Conservation (phyloP, 208 protist species). For the Vickermania ingenoplastis region DNA sequence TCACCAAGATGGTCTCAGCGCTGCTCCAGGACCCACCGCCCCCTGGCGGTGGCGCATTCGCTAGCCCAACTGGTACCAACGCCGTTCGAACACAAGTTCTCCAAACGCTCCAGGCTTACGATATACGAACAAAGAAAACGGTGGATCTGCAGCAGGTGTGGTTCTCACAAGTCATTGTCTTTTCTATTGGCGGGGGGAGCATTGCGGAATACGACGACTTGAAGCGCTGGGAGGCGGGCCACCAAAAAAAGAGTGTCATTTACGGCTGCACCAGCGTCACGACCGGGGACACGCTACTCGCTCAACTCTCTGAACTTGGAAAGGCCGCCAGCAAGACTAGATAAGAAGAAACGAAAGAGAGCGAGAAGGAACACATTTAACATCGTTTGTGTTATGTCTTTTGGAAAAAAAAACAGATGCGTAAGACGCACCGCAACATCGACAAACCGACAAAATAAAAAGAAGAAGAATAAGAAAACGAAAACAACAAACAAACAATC, state of each 20-base stretch:
- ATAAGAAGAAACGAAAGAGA: neutral
- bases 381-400: neutral
- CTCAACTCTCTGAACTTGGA: constrained; percentile 50
- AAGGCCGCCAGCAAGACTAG: neutral
- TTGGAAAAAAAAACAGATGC: no score
- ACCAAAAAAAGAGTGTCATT: constrained; percentile 63
- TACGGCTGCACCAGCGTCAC: constrained; percentile 82
- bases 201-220: constrained; percentile 86
- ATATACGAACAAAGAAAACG: constrained; percentile 53
- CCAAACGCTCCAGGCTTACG: constrained; percentile 58
- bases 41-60: neutral
- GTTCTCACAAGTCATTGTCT: constrained; percentile 85
- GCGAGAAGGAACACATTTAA: neutral
- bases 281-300: constrained; percentile 69
- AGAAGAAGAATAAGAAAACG: no score
- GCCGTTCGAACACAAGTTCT: constrained; percentile 20
- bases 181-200: constrained; percentile 76
- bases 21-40: constrained; percentile 58
- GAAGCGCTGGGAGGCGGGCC: constrained; percentile 69
- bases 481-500: no score
- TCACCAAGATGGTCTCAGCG: constrained; percentile 80
- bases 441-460: no score
- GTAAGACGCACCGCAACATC: no score
- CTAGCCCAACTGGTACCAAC: constrained; percentile 2
- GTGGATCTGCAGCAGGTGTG: constrained; percentile 46